Evolutionary conservation across 139 green algal species (phyloP), one percentile per base, ranked within the genome.

Genomic region (Tetradesmus lagerheimii): DNA sequence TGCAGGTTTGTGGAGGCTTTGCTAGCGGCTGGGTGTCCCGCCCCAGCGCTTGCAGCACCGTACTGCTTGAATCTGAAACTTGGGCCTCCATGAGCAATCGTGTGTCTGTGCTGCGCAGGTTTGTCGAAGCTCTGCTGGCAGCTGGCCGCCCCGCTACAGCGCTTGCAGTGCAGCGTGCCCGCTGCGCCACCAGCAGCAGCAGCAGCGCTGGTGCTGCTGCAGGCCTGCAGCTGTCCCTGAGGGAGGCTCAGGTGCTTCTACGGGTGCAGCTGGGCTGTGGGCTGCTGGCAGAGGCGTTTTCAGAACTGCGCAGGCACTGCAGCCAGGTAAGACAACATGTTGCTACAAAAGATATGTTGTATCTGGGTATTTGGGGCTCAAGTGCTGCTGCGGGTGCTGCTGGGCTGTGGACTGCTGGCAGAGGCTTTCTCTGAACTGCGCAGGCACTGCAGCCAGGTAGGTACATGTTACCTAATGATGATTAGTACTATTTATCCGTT

Each of bases 211-310:
- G 11, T 31, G n/a, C 45, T 75, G 47, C 47, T 15, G n/a, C 1
- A 29, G 31, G 11, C 11, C 78, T 29, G 78, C 78, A 74, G 80
- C 47, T 20, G 27, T n/a, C n/a, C 3, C 47, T 88, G 27, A 14
- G 14, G n/a, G 83, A 88, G 83, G 83, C 83, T 43, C 27, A 43
- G 45, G 74, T 90, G 75, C 76, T 77, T 75, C 74, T 85, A 76
- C 23, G 41, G 43, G 86, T 90, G 35, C 86, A 85, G 86, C 75
- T 85, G 75, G 86, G 86, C 0, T 90, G 86, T 41, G 75, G 74
- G 20, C 75, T 90, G 86, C 86, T 90, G 75, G 53, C 86, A 78
- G 86, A 90, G 66, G 74, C 86, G 1, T 76, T 90, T 18, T 85
- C 75, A 39, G 43, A 83, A 23, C 75, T 90, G 11, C 31, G 74